Percentiles rank a stretch among this genome's conserved stretches.
phyloP scores from a whole-genome alignment of 2,329 filamentous ascomycete species.

The Trichoderma arundinaceum region DNA sequence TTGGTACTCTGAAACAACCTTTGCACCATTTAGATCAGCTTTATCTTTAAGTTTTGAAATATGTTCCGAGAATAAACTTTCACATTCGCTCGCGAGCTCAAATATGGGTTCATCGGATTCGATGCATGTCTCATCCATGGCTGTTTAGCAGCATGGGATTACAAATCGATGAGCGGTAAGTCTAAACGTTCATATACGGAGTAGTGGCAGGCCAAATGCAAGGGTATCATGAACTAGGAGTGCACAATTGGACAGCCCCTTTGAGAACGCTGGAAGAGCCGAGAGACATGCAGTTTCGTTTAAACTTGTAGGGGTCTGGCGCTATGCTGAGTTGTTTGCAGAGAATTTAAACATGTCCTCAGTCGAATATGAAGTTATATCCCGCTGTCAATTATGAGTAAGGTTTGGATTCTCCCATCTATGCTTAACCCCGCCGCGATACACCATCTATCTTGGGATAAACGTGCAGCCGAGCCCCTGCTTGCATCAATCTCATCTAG shows the following conservation, averaged over 20 bases:
- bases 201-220: not conserved
- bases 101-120: not conserved
- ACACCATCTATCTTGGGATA: not conserved
- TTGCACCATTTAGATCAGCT: slow-evolving; percentile 8
- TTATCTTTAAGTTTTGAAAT: not conserved
- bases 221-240: not conserved
- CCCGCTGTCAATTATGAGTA: too few species aligned
- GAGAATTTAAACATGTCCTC: not conserved
- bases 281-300: not conserved
- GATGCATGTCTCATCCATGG: not conserved
- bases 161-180: not conserved
- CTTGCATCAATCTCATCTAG: not conserved
- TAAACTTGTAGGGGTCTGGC: too few species aligned
- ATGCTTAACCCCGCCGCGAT: not conserved
- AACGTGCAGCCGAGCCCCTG: not conserved
- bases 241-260: too few species aligned
- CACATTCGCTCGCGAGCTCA: slow-evolving; percentile 8
- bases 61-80: not conserved
- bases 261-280: not conserved
- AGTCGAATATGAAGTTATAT: not conserved
- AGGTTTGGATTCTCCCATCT: not conserved
- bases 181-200: not conserved
- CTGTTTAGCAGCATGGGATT: not conserved
- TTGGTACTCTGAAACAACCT: slow-evolving; percentile 28
- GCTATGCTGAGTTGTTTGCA: not conserved